A percentile compares a stretch with the other conserved stretches of the same genome.
These are phyloP conservation scores for Leptosphaerulina australis DNA, from an alignment of 2,329 filamentous ascomycete genomes.

Conservation along the genomic window DNA sequence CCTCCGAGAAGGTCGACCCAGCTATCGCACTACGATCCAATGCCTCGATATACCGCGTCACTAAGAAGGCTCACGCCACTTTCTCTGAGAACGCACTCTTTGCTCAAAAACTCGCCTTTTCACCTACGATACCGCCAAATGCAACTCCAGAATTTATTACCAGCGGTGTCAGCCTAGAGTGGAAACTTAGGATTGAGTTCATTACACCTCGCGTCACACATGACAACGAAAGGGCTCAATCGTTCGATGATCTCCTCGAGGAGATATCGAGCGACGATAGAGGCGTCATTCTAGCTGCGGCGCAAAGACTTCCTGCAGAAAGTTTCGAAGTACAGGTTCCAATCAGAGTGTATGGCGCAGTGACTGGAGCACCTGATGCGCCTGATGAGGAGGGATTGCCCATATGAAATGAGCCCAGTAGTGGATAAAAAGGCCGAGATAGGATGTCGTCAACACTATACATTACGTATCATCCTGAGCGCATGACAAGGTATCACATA, in stretches of 20 bases:
- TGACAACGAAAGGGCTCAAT: conserved; percentile 39
- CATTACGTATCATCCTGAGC: no score
- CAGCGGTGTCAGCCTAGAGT: conserved; percentile 82
- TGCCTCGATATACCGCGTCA: conserved; percentile 84
- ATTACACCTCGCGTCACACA: conserved; percentile 70
- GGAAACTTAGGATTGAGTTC: conserved; percentile 91
- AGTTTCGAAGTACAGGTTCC: conserved; percentile 91
- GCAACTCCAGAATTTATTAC: conserved; percentile 93
- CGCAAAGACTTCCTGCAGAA: conserved; percentile 80
- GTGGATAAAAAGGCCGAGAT: background rate
- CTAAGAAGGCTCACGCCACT: conserved; percentile 77
- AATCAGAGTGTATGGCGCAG: conserved; percentile 74
- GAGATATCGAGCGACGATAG: conserved; percentile 79
- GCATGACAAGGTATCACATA: no score
- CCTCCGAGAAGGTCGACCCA: conserved; percentile 80
- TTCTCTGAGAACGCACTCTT: conserved; percentile 84
- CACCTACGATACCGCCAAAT: conserved; percentile 77
- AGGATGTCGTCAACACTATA: no score
- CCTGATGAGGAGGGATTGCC: conserved; percentile 42
- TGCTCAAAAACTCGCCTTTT: conserved; percentile 78
- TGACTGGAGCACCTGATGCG: conserved; percentile 49
- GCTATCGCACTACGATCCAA: conserved; percentile 82
- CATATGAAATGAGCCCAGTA: conserved; percentile 31
- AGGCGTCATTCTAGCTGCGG: conserved; percentile 76
- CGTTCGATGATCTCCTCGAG: conserved; percentile 67